Percentiles rank a stretch among this genome's conserved stretches.
Conservation (phyloP, 805 yeast genomes). For the Spathaspora boniae region DNA sequence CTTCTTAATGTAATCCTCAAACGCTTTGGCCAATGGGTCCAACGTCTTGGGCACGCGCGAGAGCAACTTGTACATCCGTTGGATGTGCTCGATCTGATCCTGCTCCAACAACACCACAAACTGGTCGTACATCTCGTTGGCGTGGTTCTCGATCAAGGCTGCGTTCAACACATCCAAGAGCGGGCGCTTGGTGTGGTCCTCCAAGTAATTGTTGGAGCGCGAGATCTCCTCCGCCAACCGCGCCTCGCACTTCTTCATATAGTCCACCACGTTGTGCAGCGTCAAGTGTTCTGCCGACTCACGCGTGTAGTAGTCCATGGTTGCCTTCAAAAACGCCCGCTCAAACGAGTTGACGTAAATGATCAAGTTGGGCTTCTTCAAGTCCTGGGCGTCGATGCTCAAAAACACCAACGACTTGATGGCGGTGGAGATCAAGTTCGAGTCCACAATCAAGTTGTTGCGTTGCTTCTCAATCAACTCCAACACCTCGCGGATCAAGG, state of each 20-base stretch:
- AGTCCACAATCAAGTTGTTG: slow-evolving; percentile 69
- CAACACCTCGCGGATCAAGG: slow-evolving; percentile 67
- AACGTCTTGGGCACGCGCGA: slow-evolving; percentile 77
- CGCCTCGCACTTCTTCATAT: slow-evolving; percentile 80
- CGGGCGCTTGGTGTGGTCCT: slow-evolving; percentile 77
- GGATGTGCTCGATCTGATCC: slow-evolving; percentile 66
- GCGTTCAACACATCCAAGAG: slow-evolving; percentile 72
- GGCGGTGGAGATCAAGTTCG: slow-evolving; percentile 63
- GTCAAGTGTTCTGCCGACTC: slow-evolving; percentile 68
- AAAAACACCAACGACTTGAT: slow-evolving; percentile 83
- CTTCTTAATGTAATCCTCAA: slow-evolving; percentile 66
- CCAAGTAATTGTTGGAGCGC: slow-evolving; percentile 74
- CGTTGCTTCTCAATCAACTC: slow-evolving; percentile 75
- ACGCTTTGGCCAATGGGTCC: slow-evolving; percentile 69
- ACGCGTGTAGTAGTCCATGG: slow-evolving; percentile 60
- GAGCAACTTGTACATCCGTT: slow-evolving; percentile 71
- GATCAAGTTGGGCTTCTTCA: slow-evolving; percentile 76
- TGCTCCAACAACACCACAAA: slow-evolving; percentile 73
- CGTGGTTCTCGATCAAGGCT: slow-evolving; percentile 75
- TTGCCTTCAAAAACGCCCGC: slow-evolving; percentile 65
- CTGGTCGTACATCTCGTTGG: slow-evolving; percentile 71
- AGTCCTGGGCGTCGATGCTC: slow-evolving; percentile 88
- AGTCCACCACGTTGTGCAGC: slow-evolving; percentile 82
- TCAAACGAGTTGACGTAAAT: slow-evolving; percentile 84
- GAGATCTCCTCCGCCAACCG: slow-evolving; percentile 81